Evolutionary conservation across 2,329 filamentous ascomycete species (phyloP).

Genomic region (Aspergillus terreus): DNA sequence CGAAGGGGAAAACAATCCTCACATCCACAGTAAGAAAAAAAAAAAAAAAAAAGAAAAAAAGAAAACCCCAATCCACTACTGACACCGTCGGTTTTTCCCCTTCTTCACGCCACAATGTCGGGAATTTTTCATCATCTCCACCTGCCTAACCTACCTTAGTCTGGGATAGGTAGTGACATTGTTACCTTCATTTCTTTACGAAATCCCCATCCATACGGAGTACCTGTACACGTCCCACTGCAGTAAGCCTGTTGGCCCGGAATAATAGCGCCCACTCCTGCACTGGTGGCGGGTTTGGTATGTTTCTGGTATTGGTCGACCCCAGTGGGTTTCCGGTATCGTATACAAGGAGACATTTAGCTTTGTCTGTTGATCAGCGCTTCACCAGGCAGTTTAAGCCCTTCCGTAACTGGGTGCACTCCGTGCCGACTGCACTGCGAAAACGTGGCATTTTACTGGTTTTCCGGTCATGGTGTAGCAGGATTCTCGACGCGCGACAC

Average conservation of each 20-base stretch:
- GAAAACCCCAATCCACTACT: no score
- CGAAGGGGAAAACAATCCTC: background rate
- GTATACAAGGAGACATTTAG: background rate
- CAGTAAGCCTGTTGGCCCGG: background rate
- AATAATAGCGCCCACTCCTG: background rate
- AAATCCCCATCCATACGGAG: no score
- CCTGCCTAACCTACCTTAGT: background rate
- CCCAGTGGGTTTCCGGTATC: conserved; percentile 6
- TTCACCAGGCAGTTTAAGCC: background rate
- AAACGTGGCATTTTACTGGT: conserved; percentile 16
- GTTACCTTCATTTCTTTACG: background rate
- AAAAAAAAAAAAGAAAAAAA: no score
- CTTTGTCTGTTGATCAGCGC: conserved; percentile 2
- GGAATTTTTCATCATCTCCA: background rate
- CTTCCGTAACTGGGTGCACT: conserved; percentile 2
- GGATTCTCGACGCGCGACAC: conserved; percentile 4
- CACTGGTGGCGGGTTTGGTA: background rate
- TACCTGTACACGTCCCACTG: background rate
- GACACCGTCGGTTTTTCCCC: background rate
- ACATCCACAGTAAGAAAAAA: background rate
- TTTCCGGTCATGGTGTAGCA: conserved; percentile 7
- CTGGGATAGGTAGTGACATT: background rate
- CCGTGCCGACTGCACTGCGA: conserved; percentile 5
- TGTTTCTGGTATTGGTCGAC: background rate
- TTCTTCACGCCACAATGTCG: background rate